Evolutionary conservation across 176 grass and related monocot genomes (phyloP).

Genomic region (Musa acuminata): DNA sequence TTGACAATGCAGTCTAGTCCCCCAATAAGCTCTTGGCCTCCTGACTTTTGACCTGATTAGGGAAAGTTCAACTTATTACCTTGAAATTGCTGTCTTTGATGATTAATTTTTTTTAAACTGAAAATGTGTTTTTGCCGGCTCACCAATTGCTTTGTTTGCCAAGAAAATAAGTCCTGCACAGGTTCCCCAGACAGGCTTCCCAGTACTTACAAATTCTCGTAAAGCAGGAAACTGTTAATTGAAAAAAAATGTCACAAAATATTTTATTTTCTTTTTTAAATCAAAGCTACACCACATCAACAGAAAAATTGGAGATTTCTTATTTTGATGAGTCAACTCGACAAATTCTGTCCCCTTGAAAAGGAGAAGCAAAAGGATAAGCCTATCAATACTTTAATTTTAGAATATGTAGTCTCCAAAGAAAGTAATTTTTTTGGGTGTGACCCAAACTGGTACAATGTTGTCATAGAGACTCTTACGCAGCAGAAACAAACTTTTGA

Average conservation of each 20-base stretch:
- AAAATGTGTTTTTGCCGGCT: slow-evolving; percentile 10
- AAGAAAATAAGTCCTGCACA: slow-evolving; percentile 97
- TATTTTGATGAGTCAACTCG: too few relatives aligned
- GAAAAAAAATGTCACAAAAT: slow-evolving; percentile 11
- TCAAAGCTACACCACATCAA: not conserved
- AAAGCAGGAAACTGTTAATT: slow-evolving; percentile 81
- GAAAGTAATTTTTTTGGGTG: too few relatives aligned
- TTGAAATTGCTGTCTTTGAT: not conserved
- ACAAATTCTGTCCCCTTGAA: too few relatives aligned
- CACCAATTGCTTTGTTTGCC: slow-evolving; percentile 83
- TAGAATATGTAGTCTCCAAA: too few relatives aligned
- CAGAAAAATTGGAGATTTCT: not conserved
- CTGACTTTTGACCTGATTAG: slow-evolving; percentile 54
- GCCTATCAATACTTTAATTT: too few relatives aligned
- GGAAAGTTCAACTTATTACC: not conserved
- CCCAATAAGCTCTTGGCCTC: slow-evolving; percentile 88
- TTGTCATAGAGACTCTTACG: not conserved
- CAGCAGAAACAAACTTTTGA: not conserved
- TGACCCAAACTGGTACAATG: too few relatives aligned
- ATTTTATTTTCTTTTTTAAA: not conserved
- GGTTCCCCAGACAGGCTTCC: slow-evolving; percentile 98
- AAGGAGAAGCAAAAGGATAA: too few relatives aligned
- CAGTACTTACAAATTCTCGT: slow-evolving; percentile 64
- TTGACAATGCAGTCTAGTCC: slow-evolving; percentile 92
- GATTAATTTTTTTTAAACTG: not conserved